Base-by-base conservation (phyloP, 2,329 filamentous ascomycete species). In the Hypocreales sp. region DNA sequence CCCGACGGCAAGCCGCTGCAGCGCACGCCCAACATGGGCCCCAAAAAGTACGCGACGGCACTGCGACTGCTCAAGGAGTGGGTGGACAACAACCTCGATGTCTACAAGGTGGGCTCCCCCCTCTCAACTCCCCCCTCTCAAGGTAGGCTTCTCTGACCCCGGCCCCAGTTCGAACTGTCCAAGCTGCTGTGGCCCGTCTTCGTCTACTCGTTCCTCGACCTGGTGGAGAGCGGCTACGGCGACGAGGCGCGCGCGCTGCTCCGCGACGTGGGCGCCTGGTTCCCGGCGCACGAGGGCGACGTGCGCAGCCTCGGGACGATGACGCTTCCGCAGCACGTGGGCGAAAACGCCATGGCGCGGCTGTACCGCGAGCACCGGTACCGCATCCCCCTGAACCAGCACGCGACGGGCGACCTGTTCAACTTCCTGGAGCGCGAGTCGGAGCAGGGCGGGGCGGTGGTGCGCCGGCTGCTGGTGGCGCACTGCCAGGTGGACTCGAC, bases 131-230 rank as follows among this genome's bases (percentile, higher is more conserved):
- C n/a, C n/a, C n/a, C n/a, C n/a, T n/a, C n/a, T n/a, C n/a, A n/a
- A n/a, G n/a, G n/a, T n/a, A n/a, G n/a, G n/a, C n/a, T n/a, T n/a
- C n/a, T n/a, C n/a, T n/a, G n/a, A n/a, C n/a, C n/a, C n/a, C n/a
- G n/a, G n/a, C n/a, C 25, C 2, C 17, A 86, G 72, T 83, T 87
- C 24, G 90, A 98, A 55, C 63, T 98, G 4, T 68, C 72, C 32
- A 84, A 92, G 39, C 61, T 95, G 4, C 58, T 93, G 11, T 98
- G 90, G 84, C 90, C 90, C 0, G 59, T 92, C 1, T 95, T 94
- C 44, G 80, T 95, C 27, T 92, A 98, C 52, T 90, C 82, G 0
- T 94, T 80, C 46, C 61, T 98, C 15, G 75, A 82, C 31, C 67
- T 95, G 30, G 67, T 92, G 16, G 63, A 63, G 19, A 71, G 82